Evolutionary conservation across 176 grass and related monocot genomes (phyloP).

Genomic region (Paspalum vaginatum): DNA sequence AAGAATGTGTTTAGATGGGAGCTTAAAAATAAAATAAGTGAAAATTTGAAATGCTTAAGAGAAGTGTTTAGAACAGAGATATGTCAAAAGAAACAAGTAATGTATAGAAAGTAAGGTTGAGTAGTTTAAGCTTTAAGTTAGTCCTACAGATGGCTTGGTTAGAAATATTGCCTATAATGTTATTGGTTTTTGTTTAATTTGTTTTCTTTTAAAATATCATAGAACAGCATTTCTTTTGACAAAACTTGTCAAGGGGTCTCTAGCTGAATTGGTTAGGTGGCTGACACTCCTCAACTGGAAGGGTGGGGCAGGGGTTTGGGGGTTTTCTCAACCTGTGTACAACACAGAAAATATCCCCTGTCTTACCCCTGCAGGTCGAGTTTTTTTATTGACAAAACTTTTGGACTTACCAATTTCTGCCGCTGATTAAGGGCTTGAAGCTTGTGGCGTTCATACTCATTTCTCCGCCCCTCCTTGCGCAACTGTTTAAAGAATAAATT

Average conservation of each 20-base stretch:
- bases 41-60: constrained; percentile 11
- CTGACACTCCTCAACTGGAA: no score
- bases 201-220: not conserved
- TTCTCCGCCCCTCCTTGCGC: constrained; percentile 89
- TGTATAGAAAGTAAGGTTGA: not conserved
- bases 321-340: no score
- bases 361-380: no score
- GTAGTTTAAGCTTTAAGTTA: not conserved
- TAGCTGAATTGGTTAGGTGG: no score
- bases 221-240: not conserved
- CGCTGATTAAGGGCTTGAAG: constrained; percentile 97
- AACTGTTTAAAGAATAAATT: constrained; percentile 58
- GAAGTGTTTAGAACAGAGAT: not conserved
- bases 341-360: no score
- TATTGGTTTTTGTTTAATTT: constrained; percentile 1
- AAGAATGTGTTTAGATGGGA: not conserved
- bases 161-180: not conserved
- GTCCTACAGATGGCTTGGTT: not conserved
- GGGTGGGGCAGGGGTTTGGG: no score
- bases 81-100: not conserved
- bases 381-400: no score
- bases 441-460: constrained; percentile 96
- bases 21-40: not conserved
- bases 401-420: constrained; percentile 78
- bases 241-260: not conserved